Evolutionary conservation across 2,329 filamentous ascomycete genomes (phyloP).

Genomic region (Ceratocystis lukuohia): DNA sequence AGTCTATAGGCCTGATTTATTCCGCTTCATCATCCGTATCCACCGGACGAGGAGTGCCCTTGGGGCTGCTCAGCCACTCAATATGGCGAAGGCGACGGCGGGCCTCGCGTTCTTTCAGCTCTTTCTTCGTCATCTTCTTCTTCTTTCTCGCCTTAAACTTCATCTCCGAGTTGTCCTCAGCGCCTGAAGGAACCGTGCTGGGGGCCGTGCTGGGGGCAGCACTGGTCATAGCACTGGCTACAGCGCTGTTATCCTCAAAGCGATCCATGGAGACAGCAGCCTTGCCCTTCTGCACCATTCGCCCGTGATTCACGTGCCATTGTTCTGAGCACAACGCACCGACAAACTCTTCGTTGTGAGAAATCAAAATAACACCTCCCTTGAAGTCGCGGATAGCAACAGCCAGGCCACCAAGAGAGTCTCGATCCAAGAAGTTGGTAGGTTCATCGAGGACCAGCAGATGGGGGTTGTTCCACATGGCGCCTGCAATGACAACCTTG

Average conservation of each 20-base stretch:
- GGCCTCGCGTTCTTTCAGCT: constrained; percentile 85
- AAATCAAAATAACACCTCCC: constrained; percentile 98
- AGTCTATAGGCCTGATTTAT: constrained; percentile 10
- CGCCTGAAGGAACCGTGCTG: constrained; percentile 65
- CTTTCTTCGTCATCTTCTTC: constrained; percentile 98
- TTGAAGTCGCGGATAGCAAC: constrained; percentile 97
- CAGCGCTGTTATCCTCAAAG: constrained; percentile 67
- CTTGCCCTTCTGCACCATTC: constrained; percentile 71
- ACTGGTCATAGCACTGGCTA: constrained; percentile 39
- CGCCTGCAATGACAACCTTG: constrained; percentile 91
- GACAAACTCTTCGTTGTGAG: constrained; percentile 98
- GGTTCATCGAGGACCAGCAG: constrained; percentile 94
- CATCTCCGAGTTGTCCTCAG: constrained; percentile 64
- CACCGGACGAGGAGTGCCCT: constrained; percentile 63
- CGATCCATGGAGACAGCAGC: constrained; percentile 61
- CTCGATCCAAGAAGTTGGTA: constrained; percentile 97
- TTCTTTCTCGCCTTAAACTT: constrained; percentile 87
- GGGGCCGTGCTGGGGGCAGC: constrained; percentile 45
- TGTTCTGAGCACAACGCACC: constrained; percentile 91
- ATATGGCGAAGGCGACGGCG: constrained; percentile 76
- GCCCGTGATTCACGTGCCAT: constrained; percentile 83
- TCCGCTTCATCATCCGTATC: constrained; percentile 65
- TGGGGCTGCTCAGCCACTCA: constrained; percentile 70
- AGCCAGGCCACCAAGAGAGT: constrained; percentile 91
- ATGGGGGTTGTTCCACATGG: constrained; percentile 99